Evolutionary conservation across 768 basidiomycete species (phyloP).

Genomic region (Suillus decipiens): DNA sequence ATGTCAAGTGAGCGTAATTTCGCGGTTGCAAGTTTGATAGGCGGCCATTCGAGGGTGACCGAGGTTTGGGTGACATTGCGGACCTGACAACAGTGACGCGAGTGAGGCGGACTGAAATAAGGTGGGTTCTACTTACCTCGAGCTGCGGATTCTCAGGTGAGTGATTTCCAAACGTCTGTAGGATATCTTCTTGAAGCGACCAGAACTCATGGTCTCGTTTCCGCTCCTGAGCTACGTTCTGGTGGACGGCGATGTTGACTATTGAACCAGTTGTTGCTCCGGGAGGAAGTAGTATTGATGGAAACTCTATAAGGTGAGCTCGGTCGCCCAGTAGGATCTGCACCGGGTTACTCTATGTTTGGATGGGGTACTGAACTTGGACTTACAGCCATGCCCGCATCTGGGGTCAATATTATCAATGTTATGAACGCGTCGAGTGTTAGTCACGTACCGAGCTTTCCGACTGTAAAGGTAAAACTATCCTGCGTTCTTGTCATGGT

Average conservation of each 20-base stretch:
- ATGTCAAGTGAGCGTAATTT: constrained; percentile 89
- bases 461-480: constrained; percentile 90
- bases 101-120: constrained; percentile 2
- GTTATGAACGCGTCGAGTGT: constrained; percentile 9
- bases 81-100: constrained; percentile 47
- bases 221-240: constrained; percentile 83
- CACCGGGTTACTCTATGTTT: constrained; percentile 2
- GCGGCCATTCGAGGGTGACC: constrained; percentile 94
- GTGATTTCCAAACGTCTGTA: constrained; percentile 67
- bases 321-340: constrained; percentile 92
- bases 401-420: constrained; percentile 40
- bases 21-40: constrained; percentile 80
- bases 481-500: constrained; percentile 48
- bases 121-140: constrained; percentile 46
- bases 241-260: constrained; percentile 93
- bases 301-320: constrained; percentile 97
- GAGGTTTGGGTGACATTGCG: constrained; percentile 97
- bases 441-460: constrained; percentile 78
- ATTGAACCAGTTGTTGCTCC: constrained; percentile 94
- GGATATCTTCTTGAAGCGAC: constrained; percentile 79
- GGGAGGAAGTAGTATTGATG: constrained; percentile 90
- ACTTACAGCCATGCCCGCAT: constrained; percentile 91
- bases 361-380: constrained; percentile 6
- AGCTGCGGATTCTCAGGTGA: constrained; percentile 76
- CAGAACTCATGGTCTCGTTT: constrained; percentile 82